Conservation (phyloP, 2,329 filamentous ascomycete genomes). For the Fusarium sp. region DNA sequence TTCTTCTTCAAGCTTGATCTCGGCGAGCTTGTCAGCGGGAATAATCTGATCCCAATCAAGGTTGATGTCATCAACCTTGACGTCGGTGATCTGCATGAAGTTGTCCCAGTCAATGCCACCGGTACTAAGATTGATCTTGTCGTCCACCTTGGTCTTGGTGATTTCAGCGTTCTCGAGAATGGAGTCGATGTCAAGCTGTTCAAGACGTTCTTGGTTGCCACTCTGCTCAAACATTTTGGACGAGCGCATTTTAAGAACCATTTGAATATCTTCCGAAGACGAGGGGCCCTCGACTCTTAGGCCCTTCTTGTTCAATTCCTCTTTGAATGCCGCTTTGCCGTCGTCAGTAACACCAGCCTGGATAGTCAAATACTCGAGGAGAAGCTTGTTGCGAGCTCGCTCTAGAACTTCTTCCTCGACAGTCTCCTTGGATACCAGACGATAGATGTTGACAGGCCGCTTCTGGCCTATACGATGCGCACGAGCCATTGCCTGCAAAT, state of each 20-base stretch:
- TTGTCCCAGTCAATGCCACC: conserved; percentile 88
- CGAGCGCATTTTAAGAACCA: conserved; percentile 96
- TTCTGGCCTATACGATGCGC: conserved; percentile 98
- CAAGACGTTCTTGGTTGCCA: conserved; percentile 94
- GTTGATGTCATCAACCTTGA: conserved; percentile 84
- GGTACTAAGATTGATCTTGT: conserved; percentile 90
- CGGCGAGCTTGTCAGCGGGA: conserved; percentile 89
- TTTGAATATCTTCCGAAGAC: conserved; percentile 93
- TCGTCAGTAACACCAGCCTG: conserved; percentile 97
- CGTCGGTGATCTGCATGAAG: conserved; percentile 97
- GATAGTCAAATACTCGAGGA: conserved; percentile 97
- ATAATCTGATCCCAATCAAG: conserved; percentile 99
- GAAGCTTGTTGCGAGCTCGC: conserved; percentile 94
- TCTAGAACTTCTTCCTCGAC: conserved; percentile 98
- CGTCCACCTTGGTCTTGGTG: conserved; percentile 94
- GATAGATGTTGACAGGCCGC: conserved; percentile 94
- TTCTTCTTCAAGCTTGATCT: conserved; percentile 90
- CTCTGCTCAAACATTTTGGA: conserved; percentile 99
- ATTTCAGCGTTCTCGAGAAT: conserved; percentile 97
- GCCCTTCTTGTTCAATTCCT: conserved; percentile 82
- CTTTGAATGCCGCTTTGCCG: conserved; percentile 80
- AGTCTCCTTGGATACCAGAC: conserved; percentile 96
- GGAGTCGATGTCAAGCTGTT: conserved; percentile 97
- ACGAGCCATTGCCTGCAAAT: conserved; percentile 97
- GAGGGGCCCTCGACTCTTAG: conserved; percentile 81